These are phyloP conservation scores for Cyberlindnera subsufficiens DNA, from an alignment of 805 yeast species.

Conservation along the genomic window DNA sequence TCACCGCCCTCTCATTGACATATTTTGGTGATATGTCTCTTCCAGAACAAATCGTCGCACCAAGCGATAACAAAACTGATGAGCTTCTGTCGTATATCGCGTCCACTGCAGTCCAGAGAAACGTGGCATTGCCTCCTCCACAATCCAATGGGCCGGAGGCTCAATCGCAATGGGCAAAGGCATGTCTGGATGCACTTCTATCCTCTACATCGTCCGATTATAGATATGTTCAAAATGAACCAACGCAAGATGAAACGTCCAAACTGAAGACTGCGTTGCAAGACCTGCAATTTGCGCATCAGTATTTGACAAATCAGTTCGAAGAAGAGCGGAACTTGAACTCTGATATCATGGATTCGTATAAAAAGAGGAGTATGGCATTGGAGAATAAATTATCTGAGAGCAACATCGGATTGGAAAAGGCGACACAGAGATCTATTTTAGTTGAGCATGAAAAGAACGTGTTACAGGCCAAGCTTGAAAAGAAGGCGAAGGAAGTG, in stretches of 20 bases:
- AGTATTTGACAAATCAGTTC: slow-evolving; percentile 59
- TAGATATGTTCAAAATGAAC: not conserved
- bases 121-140: slow-evolving; percentile 18
- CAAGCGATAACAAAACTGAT: slow-evolving; percentile 13
- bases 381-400: slow-evolving; percentile 47
- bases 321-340: slow-evolving; percentile 59
- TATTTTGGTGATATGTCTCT: slow-evolving; percentile 19
- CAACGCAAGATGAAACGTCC: slow-evolving; percentile 12
- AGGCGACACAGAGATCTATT: slow-evolving; percentile 29
- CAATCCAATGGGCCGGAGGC: slow-evolving; percentile 5
- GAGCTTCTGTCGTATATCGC: slow-evolving; percentile 22
- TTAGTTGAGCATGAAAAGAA: slow-evolving; percentile 31
- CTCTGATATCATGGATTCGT: slow-evolving; percentile 43
- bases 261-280: slow-evolving; percentile 51
- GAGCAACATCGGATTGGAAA: slow-evolving; percentile 31
- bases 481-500: slow-evolving; percentile 35
- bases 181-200: slow-evolving; percentile 17
- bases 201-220: not conserved
- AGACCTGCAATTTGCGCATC: slow-evolving; percentile 69
- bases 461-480: slow-evolving; percentile 24
- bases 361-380: slow-evolving; percentile 42
- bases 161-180: slow-evolving; percentile 21
- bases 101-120: slow-evolving; percentile 22
- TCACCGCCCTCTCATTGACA: slow-evolving; percentile 15
- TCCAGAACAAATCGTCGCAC: not conserved